Evolutionary conservation across 805 yeast species (phyloP), one percentile per base, ranked within the genome.

Genomic region (Lipomyces yamadae): DNA sequence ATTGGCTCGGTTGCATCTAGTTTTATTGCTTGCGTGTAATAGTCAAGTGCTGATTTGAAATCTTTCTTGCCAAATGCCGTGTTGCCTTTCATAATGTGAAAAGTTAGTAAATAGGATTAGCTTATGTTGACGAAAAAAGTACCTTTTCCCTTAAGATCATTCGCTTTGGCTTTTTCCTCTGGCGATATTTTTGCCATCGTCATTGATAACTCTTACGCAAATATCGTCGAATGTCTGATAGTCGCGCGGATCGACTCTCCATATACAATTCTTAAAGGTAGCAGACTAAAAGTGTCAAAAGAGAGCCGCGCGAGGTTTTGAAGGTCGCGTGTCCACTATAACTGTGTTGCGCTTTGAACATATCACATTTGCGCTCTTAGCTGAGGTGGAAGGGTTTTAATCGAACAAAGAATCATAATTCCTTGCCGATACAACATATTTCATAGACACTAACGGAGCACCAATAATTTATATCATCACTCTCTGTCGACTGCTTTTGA

Each of bases 11-110:
- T 48, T 0, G 86, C 82, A 60, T 84, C 84, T 18, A 80, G 39
- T 7, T 76, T 76, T 48, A 88, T 80, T 2, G 93, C 92, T 60
- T 83, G 82, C 10, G 84, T 75, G 74, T 90, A 90, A 0, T 81
- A 75, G 32, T 80, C 74, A 0, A 84, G 83, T 0, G 95, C 92
- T 35, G 79, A 79, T 4, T 70, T 70, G 73, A 76, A 89, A 58
- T 86, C 78, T 11, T 79, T 77, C 1, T 67, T 66, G 5, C 79
- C 72, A 75, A 86, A 89, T 0, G 84, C 85, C 32, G 76, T 75
- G 69, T 88, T 88, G 0, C 93, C 94, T 63, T 34, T 8, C 4
- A 7, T 15, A 42, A 7, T 42, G 24, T 24, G 24, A 24, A 24
- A 24, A 2, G 48, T 42, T 42, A 42, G 48, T 42, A 42, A 42